A percentile compares a stretch with the other conserved stretches of the same genome.
phyloP scores from a whole-genome alignment of 768 basidiomycete species.

The Rhizopogon rudus region DNA sequence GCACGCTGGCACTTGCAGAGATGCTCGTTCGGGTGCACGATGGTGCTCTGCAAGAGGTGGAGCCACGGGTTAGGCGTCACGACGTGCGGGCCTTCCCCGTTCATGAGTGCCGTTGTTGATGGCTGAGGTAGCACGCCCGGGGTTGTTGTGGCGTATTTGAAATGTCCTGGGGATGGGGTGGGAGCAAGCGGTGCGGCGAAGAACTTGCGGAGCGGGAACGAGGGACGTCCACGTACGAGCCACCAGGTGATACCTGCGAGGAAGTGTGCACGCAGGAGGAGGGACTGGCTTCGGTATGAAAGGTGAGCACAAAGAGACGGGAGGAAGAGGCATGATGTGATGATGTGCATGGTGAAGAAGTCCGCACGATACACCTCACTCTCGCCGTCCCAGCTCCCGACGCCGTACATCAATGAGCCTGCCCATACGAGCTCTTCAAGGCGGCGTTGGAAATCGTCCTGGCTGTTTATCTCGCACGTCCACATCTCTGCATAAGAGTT shows the following conservation, averaged over 20 bases:
- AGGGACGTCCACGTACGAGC: slow-evolving; percentile 51
- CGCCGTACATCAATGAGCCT: slow-evolving; percentile 51
- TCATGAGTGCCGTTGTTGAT: slow-evolving; percentile 20
- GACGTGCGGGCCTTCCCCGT: slow-evolving; percentile 29
- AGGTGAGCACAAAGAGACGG: slow-evolving; percentile 43
- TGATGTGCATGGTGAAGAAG: slow-evolving; percentile 70
- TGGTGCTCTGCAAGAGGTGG: slow-evolving; percentile 44
- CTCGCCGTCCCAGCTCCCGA: slow-evolving; percentile 45
- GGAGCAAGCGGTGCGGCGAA: slow-evolving; percentile 28
- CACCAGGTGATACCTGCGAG: slow-evolving; percentile 46
- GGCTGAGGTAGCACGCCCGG: slow-evolving; percentile 18
- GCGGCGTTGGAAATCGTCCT: slow-evolving; percentile 41
- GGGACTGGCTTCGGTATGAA: slow-evolving; percentile 52
- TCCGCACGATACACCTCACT: slow-evolving; percentile 48
- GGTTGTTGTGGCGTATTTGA: slow-evolving; percentile 19
- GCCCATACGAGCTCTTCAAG: slow-evolving; percentile 62
- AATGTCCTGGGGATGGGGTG: slow-evolving; percentile 11
- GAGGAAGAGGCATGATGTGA: slow-evolving; percentile 63
- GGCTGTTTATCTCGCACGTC: slow-evolving; percentile 33
- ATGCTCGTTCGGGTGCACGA: slow-evolving; percentile 59
- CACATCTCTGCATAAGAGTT: slow-evolving; percentile 41
- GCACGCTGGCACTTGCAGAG: slow-evolving; percentile 45
- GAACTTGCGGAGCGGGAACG: slow-evolving; percentile 46
- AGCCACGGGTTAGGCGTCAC: slow-evolving; percentile 55
- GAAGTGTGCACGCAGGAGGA: slow-evolving; percentile 59